phyloP scores from a whole-genome alignment of 371 early-diverging fungal genomes.

The Choanephora cucurbitarum region DNA sequence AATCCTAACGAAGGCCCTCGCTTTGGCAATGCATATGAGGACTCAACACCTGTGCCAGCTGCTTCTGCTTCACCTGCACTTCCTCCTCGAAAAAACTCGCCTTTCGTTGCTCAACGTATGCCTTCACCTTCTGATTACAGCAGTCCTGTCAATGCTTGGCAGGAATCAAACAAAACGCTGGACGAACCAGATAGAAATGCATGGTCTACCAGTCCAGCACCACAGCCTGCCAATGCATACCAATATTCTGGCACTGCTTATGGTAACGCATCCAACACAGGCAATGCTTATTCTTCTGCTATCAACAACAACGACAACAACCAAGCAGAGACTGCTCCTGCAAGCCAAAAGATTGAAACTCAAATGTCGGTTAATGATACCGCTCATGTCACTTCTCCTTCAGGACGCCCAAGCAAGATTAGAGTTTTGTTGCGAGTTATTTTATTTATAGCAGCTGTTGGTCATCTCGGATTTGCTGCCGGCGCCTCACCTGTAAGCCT shows the following conservation, averaged over 20 bases:
- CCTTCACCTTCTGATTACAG: constrained; percentile 44
- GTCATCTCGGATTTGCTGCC: constrained; percentile 52
- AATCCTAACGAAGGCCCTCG: background rate
- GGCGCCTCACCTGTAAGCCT: constrained; percentile 52
- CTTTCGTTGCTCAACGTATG: constrained; percentile 24
- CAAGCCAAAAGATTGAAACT: constrained; percentile 7
- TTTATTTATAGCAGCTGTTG: constrained; percentile 40
- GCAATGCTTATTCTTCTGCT: constrained; percentile 26
- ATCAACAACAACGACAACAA: background rate
- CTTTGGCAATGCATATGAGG: background rate
- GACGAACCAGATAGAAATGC: constrained; percentile 14
- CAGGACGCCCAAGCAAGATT: constrained; percentile 31
- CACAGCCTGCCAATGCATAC: constrained; percentile 23
- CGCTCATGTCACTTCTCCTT: background rate
- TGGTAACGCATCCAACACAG: constrained; percentile 11
- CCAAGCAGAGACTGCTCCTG: background rate
- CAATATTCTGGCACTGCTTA: constrained; percentile 35
- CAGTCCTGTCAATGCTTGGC: constrained; percentile 26
- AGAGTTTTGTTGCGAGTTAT: constrained; percentile 40
- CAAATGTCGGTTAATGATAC: constrained; percentile 9
- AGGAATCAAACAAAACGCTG: constrained; percentile 31
- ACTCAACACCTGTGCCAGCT: background rate
- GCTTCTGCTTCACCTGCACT: constrained; percentile 19
- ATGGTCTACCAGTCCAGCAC: constrained; percentile 6
- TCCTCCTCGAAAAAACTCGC: constrained; percentile 24